Conservation (phyloP, 495 filamentous ascomycete species). For the Amorphotheca resinae region DNA sequence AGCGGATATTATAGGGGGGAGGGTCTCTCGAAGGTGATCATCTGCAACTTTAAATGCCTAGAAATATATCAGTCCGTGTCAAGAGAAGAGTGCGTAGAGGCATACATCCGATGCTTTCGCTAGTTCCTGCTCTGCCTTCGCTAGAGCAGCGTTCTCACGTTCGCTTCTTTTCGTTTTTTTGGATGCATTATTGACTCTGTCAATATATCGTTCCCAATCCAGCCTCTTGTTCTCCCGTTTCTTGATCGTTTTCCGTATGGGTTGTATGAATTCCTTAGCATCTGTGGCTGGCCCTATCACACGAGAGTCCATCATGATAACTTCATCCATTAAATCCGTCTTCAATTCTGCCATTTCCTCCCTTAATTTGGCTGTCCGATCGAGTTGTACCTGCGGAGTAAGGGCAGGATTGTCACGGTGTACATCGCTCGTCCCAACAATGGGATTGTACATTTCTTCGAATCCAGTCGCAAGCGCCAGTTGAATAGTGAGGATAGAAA, state of each 20-base stretch:
- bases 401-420: slow-evolving; percentile 40
- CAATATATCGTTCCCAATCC: slow-evolving; percentile 75
- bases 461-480: slow-evolving; percentile 56
- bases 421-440: slow-evolving; percentile 42
- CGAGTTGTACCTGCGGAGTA: slow-evolving; percentile 52
- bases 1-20: slow-evolving; percentile 64
- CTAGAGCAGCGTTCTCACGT: slow-evolving; percentile 63
- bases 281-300: slow-evolving; percentile 62
- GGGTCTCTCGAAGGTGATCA: slow-evolving; percentile 58
- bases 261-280: slow-evolving; percentile 57
- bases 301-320: slow-evolving; percentile 56
- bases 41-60: slow-evolving; percentile 78
- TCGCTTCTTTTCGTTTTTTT: slow-evolving; percentile 63
- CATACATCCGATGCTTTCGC: slow-evolving; percentile 46
- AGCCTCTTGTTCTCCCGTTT: slow-evolving; percentile 81
- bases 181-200: slow-evolving; percentile 54
- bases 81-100: background rate
- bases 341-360: slow-evolving; percentile 63
- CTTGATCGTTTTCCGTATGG: slow-evolving; percentile 84
- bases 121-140: slow-evolving; percentile 70
- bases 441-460: slow-evolving; percentile 71
- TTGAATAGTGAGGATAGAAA: slow-evolving; percentile 59
- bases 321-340: slow-evolving; percentile 60
- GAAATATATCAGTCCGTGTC: slow-evolving; percentile 1
- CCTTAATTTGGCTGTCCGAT: slow-evolving; percentile 54